A percentile compares a stretch with the other conserved stretches of the same genome.
Conservation (phyloP, 768 basidiomycete genomes). For the Collybia nuda region DNA sequence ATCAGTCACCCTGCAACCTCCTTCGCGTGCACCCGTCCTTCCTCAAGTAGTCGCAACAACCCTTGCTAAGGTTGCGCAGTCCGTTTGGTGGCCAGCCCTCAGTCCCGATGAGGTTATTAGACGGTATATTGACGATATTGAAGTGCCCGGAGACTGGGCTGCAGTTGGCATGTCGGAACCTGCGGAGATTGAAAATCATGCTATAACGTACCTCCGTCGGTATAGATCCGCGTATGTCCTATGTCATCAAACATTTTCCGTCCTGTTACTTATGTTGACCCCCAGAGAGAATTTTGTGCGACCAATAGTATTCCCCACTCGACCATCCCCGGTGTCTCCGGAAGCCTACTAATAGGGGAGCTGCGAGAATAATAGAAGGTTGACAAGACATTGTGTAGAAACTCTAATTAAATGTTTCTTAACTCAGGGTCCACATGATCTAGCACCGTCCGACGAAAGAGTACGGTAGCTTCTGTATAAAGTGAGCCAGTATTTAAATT, state of each 20-base stretch:
- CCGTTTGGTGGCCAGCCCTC: conserved; percentile 89
- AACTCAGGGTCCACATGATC: too few relatives aligned
- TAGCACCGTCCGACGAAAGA: too few relatives aligned
- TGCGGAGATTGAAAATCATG: conserved; percentile 80
- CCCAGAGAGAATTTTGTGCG: conserved; percentile 65
- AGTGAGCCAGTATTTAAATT: too few relatives aligned
- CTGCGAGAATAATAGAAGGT: too few relatives aligned
- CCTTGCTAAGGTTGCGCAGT: conserved; percentile 62
- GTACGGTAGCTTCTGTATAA: too few relatives aligned
- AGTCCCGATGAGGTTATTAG: conserved; percentile 90
- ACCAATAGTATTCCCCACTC: conserved; percentile 63
- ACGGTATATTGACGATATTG: conserved; percentile 81
- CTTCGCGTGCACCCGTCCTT: conserved; percentile 69
- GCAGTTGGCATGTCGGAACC: conserved; percentile 73
- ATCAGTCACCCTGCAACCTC: conserved; percentile 75
- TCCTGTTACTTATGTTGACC: conserved; percentile 13
- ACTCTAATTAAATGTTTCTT: neutral
- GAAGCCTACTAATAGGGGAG: too few relatives aligned
- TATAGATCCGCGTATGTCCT: conserved; percentile 83
- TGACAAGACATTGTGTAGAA: neutral
- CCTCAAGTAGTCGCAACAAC: conserved; percentile 71
- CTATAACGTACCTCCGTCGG: conserved; percentile 86
- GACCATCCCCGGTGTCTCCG: conserved; percentile 28
- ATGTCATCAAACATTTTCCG: neutral
- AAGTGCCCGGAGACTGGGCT: conserved; percentile 79